These are phyloP conservation scores for Scalesia atractyloides DNA, from an alignment of 129 eudicot species.

Conservation along the genomic window DNA sequence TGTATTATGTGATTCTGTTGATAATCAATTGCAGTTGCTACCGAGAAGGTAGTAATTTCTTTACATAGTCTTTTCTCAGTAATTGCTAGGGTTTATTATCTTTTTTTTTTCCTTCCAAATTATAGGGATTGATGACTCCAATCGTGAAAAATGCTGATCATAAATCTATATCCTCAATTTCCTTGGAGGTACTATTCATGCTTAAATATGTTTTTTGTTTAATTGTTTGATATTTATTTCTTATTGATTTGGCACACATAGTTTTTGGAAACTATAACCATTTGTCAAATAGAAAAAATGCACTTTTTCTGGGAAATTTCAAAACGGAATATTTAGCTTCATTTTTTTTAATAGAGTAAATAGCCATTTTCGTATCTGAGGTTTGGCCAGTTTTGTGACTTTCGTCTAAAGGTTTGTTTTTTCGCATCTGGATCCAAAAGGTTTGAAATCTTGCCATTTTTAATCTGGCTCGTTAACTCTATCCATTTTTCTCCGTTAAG, in stretches of 20 bases:
- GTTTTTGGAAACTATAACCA: background rate
- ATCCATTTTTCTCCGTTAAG: too few species aligned
- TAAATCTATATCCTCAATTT: constrained; percentile 86
- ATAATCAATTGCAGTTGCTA: constrained; percentile 98
- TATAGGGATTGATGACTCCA: constrained; percentile 98
- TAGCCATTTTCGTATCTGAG: too few species aligned
- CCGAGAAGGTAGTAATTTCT: constrained; percentile 72
- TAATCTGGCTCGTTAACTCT: too few species aligned
- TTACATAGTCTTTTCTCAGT: constrained; percentile 8
- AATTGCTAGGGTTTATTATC: background rate
- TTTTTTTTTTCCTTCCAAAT: constrained; percentile 4
- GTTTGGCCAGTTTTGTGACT: too few species aligned
- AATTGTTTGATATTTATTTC: background rate
- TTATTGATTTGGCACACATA: background rate
- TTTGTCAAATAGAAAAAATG: background rate
- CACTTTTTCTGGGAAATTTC: background rate
- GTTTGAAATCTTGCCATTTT: too few species aligned
- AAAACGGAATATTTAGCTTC: background rate
- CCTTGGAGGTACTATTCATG: constrained; percentile 64
- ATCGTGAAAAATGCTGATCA: constrained; percentile 90
- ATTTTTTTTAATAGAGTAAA: background rate
- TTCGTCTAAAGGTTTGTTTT: too few species aligned
- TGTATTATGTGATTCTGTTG: constrained; percentile 70
- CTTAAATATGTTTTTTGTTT: background rate
- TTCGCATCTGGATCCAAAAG: too few species aligned